Base-by-base conservation (phyloP, 2,329 filamentous ascomycete species). In the Phaeosphaeria sp. region DNA sequence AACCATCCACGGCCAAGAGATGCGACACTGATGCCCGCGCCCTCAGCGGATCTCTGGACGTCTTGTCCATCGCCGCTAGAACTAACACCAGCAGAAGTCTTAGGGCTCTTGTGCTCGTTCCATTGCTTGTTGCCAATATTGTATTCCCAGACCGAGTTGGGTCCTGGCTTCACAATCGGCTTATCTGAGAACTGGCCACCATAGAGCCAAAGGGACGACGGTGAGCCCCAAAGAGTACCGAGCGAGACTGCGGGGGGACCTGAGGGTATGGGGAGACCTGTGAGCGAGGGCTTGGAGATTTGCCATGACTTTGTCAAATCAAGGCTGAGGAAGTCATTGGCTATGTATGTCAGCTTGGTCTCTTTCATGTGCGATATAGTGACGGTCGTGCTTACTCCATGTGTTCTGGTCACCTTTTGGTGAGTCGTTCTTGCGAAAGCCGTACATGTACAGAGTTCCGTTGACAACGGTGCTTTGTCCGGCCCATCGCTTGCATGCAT, bases 171-270 rank as follows among this genome's bases (percentile, higher is more conserved):
- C 6, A 76, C 79, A 6, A 80, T 77, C 0, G 89, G 87, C 15
- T 81, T 83, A 63, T 91, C 89, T 0, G 89, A 88, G 67, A 89
- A 92, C 64, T 91, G 82, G 18, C 91, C 91, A 18, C 91, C 91
- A 64, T 93, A 93, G 3, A 93, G 82, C 69, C 84, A 93, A 0
- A 93, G 79, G 13, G 86, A 87, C 53, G 87, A 81, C 68, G 87
- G 87, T 46, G 90, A 90, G 68, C 89, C 86, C 90, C 91, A 93
- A 1, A 93, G 82, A 63, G 89, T 89, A n/a, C 90, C 91, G 45
- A 90, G 84, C 0, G 90, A 85, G 13, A 93, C 85, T 3, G 87
- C 83, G 1, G 91, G 91, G 1, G 90, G 90, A 0, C 90, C 91
- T 9, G 84, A 86, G 0, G 89, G 89, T 60, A 83, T 82, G 20